Percentiles rank a stretch among this genome's conserved stretches.
phyloP scores from a whole-genome alignment of 805 yeast species.

The Myxozyma mucilagina region DNA sequence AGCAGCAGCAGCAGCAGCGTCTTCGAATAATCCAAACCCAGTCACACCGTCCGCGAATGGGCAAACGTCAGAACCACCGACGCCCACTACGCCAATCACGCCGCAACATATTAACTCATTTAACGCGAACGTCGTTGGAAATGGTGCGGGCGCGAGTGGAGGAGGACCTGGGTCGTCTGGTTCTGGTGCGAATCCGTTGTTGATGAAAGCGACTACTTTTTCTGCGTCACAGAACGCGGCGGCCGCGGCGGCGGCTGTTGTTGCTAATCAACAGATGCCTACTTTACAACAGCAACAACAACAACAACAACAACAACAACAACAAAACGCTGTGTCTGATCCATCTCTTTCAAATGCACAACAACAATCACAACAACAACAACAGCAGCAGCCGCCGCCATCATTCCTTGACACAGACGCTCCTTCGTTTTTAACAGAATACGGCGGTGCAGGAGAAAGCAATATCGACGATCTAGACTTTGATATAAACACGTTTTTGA shows the following conservation, averaged over 20 bases:
- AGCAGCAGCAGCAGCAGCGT: constrained; percentile 22
- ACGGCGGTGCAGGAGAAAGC: constrained; percentile 22
- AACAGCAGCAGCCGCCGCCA: constrained; percentile 6
- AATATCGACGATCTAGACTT: constrained; percentile 29
- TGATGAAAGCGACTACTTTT: constrained; percentile 23
- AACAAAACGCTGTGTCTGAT: too few species aligned
- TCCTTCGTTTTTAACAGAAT: constrained; percentile 26
- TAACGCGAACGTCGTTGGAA: constrained; percentile 8
- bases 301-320: too few species aligned
- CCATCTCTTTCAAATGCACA: too few species aligned
- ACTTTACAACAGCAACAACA: too few species aligned
- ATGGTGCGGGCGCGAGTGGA: too few species aligned
- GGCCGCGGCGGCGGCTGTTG: too few species aligned
- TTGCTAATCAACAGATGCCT: too few species aligned
- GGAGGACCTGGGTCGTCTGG: not conserved
- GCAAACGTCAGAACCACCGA: constrained; percentile 32
- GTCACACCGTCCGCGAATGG: constrained; percentile 28
- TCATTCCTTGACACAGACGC: constrained; percentile 25
- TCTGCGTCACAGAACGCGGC: constrained; percentile 25
- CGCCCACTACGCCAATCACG: constrained; percentile 33
- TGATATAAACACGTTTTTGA: constrained; percentile 31
- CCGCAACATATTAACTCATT: constrained; percentile 32
- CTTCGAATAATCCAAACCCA: constrained; percentile 16
- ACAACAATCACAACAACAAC: constrained; percentile 4
- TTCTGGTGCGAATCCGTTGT: constrained; percentile 10